Conservation (phyloP, 148 eudicot species). For the Chenopodium album region DNA sequence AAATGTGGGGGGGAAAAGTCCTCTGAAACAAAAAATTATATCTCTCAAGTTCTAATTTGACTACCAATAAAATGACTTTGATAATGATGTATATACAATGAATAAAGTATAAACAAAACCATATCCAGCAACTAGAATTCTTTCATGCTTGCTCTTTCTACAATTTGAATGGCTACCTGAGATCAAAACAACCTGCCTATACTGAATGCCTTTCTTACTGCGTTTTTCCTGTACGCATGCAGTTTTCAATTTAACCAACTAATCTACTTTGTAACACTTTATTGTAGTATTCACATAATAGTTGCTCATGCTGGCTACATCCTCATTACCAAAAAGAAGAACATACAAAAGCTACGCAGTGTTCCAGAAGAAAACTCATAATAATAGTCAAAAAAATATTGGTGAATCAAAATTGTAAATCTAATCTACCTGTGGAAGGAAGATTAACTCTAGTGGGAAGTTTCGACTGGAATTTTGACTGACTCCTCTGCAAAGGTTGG, state of each 20-base stretch:
- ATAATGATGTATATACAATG: neutral
- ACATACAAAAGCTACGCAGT: neutral
- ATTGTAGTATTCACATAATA: neutral
- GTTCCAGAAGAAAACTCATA: neutral
- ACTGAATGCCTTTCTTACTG: neutral
- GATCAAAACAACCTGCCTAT: neutral
- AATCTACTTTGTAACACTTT: neutral
- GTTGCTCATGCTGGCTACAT: neutral
- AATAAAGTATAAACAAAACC: neutral
- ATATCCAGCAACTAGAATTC: neutral
- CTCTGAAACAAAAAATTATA: neutral
- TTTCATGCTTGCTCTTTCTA: neutral
- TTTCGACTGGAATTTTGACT: constrained; percentile 46
- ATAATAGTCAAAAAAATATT: neutral
- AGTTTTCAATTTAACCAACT: neutral
- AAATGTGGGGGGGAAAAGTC: neutral
- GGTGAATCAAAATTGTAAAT: neutral
- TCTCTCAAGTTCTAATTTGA: neutral
- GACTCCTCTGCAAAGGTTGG: constrained; percentile 42
- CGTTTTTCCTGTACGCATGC: neutral
- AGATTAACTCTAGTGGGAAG: constrained; percentile 76
- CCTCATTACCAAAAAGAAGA: neutral
- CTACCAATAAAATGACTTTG: neutral
- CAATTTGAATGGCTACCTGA: neutral
- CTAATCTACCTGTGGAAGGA: constrained; percentile 67